These are phyloP conservation scores for Funneliformis caledonium DNA, from an alignment of 371 early-diverging fungal species.

Conservation along the genomic window DNA sequence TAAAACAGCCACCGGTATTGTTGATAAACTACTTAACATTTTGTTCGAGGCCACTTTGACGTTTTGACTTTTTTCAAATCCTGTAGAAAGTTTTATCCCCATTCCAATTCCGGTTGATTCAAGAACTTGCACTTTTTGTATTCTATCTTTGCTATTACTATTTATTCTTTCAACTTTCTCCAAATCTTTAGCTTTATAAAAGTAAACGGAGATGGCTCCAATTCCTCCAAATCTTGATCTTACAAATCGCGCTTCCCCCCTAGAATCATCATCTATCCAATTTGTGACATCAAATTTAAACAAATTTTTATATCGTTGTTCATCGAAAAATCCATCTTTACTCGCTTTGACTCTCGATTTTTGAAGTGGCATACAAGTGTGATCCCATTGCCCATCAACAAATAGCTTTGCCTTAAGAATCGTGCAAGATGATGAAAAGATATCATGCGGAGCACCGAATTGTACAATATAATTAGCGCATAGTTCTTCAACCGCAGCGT, in stretches of 20 bases:
- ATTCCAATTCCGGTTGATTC: not conserved
- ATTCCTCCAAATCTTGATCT: not conserved
- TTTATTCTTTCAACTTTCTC: not conserved
- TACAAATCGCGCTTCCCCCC: not conserved
- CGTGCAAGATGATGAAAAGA: not conserved
- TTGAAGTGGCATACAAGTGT: not conserved
- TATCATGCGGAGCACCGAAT: not conserved
- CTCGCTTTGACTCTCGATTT: not conserved
- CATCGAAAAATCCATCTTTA: not conserved
- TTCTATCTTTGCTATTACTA: not conserved
- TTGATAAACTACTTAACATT: not conserved
- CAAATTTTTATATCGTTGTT: not conserved
- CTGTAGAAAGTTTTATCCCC: conserved; percentile 7
- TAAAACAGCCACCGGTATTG: conserved; percentile 11
- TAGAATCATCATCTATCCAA: not conserved
- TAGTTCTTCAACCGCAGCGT: conserved; percentile 14
- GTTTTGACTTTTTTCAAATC: not conserved
- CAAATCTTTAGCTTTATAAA: conserved; percentile 11
- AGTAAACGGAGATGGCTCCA: conserved; percentile 14
- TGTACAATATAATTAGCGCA: not conserved
- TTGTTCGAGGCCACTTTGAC: not conserved
- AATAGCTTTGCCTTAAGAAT: not conserved
- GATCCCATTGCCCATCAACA: conserved; percentile 4
- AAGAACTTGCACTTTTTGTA: not conserved
- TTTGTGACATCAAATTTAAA: conserved; percentile 11